Evolutionary conservation across 768 basidiomycete species (phyloP), one percentile per base, ranked within the genome.

Genomic region (Rhizopogon vesiculosus): DNA sequence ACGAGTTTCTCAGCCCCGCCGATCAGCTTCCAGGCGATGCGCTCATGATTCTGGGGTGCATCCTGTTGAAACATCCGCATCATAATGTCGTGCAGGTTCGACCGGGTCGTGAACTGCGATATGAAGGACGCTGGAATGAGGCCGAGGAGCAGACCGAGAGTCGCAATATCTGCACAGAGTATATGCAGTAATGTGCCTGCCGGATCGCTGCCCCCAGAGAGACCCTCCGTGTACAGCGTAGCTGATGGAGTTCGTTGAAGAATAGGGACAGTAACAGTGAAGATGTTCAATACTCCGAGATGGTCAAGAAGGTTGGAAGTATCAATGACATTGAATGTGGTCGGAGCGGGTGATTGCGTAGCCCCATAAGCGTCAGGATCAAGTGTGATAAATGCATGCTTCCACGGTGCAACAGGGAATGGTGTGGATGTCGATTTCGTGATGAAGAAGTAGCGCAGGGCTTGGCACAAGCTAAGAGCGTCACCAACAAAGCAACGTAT

Each of bases 281-380:
- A 51, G 4, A 70, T 35, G 40, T 70, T 70, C 29, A 71, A 42
- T 25, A 70, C 56, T 5, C 69, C 71, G 5, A 68, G 49, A 40
- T 72, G 59, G 46, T 71, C 69, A 31, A 61, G 60, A 18, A 71
- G 9, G 29, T 71, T 72, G 33, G 71, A 70, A 12, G 69, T 69
- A 42, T 70, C 61, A 39, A 70, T 71, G 41, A 72, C 68, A 25
- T 72, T 64, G 54, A 70, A 72, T 15, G 28, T 54, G 7, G 62
- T 61, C 9, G 69, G 69, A 7, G 71, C 71, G 0, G 59, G 61
- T 29, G 51, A 42, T 15, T 49, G n/a, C 18, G 54, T 52, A 1
- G 54, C 19, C 16, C 59, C 58, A 38, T 71, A 70, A n/a, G 62
- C 56, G 1, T 19, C 45, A 18, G 56, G 58, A 1, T 68, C 63